Base-by-base conservation (phyloP, 1,284 basidiomycete genomes). In the Fistulina hepatica region DNA sequence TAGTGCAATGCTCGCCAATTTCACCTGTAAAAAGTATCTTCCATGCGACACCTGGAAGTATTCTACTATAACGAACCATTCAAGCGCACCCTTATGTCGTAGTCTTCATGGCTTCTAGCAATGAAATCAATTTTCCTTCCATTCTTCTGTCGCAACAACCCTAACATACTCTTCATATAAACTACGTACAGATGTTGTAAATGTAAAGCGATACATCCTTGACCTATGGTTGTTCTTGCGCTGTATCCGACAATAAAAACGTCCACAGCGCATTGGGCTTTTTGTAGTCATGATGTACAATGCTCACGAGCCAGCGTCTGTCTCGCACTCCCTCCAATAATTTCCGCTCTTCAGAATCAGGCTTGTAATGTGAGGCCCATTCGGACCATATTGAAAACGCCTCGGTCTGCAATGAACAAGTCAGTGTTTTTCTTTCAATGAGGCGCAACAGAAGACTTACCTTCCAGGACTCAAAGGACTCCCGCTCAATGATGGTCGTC, bases 331-430 rank as follows among this genome's bases (percentile, higher is more conserved):
- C 48, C 39, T 93, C 81, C 17, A 99, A 65, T 16, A 93, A 54
- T 37, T 64, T 63, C 36, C 90, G 71, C 40, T 91, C 81, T 6
- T 70, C 60, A 1, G 91, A 91, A 6, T 59, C 65, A 2, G 83
- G 80, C 1, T 82, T 74, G 55, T 92, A 97, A 44, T 89, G 79
- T 17, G 81, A 73, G 13, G 89, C 81, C 94, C 95, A 99, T 49
- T 94, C 86, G 2, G 73, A 70, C 94, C 94, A 99, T 46, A 95
- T 94, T 6, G 80, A 83, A 55, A 97, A 98, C 1, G 92, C 94
- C 59, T 98, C 95, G 27, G 95, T 90, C 89, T 94, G 52, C 21
- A 27, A 25, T 17, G 6, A 17, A 27, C 11, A 28, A 19, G 2
- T 23, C 32, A 22, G 15, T 36, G 21, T 40, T n/a, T n/a, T n/a